Percentiles rank a stretch among this genome's conserved stretches.
These are phyloP conservation scores for Acanthamoeba culbertsoni DNA, from an alignment of 208 protist species.

Conservation along the genomic window DNA sequence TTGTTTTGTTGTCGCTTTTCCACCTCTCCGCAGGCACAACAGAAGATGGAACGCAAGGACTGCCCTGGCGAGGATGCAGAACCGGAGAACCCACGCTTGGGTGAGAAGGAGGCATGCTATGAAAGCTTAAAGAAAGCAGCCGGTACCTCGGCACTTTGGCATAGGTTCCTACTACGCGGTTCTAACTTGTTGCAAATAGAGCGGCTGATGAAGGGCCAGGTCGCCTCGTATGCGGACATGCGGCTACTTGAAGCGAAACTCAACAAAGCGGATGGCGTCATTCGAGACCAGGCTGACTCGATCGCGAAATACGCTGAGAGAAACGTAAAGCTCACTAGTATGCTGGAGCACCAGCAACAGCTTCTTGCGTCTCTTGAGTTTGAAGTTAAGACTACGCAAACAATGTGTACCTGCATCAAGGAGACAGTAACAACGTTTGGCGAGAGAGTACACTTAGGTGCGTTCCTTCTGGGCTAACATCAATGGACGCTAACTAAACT, in stretches of 20 bases:
- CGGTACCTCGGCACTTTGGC: background rate
- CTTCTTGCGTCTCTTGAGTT: slow-evolving; percentile 40
- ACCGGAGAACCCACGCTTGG: background rate
- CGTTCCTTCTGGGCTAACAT: background rate
- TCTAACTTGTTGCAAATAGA: background rate
- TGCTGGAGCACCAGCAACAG: slow-evolving; percentile 48
- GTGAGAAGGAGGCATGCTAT: slow-evolving; percentile 23
- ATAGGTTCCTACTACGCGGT: background rate
- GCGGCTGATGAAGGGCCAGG: slow-evolving; percentile 46
- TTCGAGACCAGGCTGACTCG: background rate
- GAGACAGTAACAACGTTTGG: slow-evolving; percentile 20
- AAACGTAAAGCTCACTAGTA: slow-evolving; percentile 22
- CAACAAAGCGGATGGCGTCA: background rate
- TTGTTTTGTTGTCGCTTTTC: background rate
- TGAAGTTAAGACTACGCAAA: slow-evolving; percentile 48
- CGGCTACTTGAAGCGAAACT: slow-evolving; percentile 14
- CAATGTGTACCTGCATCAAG: slow-evolving; percentile 39
- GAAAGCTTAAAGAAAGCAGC: slow-evolving; percentile 12
- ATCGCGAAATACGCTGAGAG: slow-evolving; percentile 19
- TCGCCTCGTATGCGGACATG: slow-evolving; percentile 3
- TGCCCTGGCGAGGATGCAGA: background rate
- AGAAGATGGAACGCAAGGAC: background rate
- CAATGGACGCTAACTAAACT: background rate
- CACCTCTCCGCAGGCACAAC: background rate
- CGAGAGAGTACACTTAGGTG: background rate